These are phyloP conservation scores for Exidia glandulosa DNA, from an alignment of 768 basidiomycete species.

Conservation along the genomic window DNA sequence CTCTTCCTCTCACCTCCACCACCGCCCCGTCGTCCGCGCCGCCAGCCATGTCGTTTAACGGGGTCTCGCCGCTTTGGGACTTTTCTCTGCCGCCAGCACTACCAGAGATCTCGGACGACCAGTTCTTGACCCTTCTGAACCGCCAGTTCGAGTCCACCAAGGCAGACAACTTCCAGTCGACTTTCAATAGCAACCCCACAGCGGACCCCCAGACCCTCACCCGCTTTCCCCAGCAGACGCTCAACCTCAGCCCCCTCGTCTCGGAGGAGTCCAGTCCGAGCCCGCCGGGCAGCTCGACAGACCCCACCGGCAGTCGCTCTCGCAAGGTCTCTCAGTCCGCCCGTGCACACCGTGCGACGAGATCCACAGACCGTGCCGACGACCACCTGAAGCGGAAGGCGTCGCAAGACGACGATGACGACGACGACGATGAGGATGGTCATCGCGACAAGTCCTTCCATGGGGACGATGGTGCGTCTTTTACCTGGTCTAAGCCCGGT, in stretches of 20 bases:
- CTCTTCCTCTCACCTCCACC: neutral
- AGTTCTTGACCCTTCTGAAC: conserved; percentile 65
- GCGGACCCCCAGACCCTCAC: conserved; percentile 23
- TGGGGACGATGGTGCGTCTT: conserved; percentile 25
- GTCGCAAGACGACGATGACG: conserved; percentile 22
- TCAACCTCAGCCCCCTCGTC: conserved; percentile 48
- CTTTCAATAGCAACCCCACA: conserved; percentile 10
- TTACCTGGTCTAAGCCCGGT: conserved; percentile 6
- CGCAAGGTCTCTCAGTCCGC: conserved; percentile 10
- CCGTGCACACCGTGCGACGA: conserved; percentile 23
- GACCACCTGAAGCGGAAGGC: conserved; percentile 67
- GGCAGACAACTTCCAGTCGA: conserved; percentile 14
- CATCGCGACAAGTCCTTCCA: conserved; percentile 59
- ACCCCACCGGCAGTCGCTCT: conserved; percentile 19
- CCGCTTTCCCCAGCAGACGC: conserved; percentile 49
- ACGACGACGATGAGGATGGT: conserved; percentile 49
- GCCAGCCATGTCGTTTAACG: conserved; percentile 43
- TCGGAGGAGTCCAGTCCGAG: conserved; percentile 72
- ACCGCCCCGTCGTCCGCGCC: neutral
- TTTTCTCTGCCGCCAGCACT: conserved; percentile 40
- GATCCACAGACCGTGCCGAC: conserved; percentile 24
- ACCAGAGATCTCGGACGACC: conserved; percentile 59
- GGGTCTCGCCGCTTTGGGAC: conserved; percentile 54
- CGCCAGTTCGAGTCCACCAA: conserved; percentile 45
- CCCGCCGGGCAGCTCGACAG: conserved; percentile 41